Conservation (phyloP, 2,329 filamentous ascomycete species). For the Alternaria postmessia region DNA sequence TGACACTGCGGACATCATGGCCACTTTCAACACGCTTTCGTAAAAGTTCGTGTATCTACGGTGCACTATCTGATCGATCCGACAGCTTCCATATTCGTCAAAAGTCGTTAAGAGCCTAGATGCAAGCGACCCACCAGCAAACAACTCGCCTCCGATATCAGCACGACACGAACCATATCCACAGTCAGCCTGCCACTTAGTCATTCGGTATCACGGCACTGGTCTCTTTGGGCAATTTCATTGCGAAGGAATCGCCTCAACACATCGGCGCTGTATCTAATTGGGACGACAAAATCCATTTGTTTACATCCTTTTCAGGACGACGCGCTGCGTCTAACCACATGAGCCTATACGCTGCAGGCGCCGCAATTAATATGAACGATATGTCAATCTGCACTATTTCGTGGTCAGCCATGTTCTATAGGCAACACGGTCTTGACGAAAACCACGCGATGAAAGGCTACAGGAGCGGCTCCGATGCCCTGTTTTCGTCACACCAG, state of each 20-base stretch:
- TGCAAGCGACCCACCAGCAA: background rate
- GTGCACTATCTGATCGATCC: background rate
- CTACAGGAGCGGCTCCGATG: background rate
- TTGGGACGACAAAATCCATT: background rate
- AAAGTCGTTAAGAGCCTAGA: conserved; percentile 1
- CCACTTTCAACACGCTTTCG: conserved; percentile 1
- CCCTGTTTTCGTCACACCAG: background rate
- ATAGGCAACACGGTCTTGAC: background rate
- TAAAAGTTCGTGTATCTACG: background rate
- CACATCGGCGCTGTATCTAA: background rate
- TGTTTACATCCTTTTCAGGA: conserved; percentile 4
- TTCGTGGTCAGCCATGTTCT: background rate
- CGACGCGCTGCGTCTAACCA: conserved; percentile 1
- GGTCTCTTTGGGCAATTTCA: background rate
- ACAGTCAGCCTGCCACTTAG: background rate
- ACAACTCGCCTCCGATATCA: conserved; percentile 2
- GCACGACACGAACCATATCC: background rate
- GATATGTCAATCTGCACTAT: background rate
- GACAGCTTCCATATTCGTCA: background rate
- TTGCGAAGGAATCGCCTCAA: background rate
- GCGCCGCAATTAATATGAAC: conserved; percentile 7
- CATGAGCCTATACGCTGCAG: conserved; percentile 7
- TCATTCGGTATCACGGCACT: background rate
- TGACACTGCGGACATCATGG: conserved; percentile 6
- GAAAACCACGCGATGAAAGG: background rate